Evolutionary conservation across 164 flowering plant genomes (phyloP), one percentile per base, ranked within the genome.

Genomic region (Tinospora cordifolia): DNA sequence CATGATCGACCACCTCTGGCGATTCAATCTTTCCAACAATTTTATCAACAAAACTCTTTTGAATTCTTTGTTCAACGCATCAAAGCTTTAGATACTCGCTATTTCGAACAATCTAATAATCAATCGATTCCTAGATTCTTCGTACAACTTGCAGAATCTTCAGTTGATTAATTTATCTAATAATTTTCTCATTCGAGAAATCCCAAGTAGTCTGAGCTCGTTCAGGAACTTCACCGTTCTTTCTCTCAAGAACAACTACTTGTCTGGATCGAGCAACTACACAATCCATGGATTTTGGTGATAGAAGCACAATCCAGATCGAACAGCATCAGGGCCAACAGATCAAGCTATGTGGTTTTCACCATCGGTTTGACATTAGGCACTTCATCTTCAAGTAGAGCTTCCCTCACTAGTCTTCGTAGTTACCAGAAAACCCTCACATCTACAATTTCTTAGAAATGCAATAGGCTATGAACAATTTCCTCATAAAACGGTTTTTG

Each of bases 1-100:
- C 49, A 54, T 72, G 76, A 78, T 92, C 39, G 68, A 84, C 26
- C 80, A 80, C 72, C 93, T 94, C 26, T 86, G 73, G 40, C 65
- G 9, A 40, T 88, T 94, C 30, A 86, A 94, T 69, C 87, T 94
- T 34, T 88, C 99, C 66, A 83, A 84, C 84, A 94, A 94, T 77
- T 85, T 86, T 4, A 74, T 94, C 62, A 90, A 90, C 68, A 97
- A 97, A 24, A 79, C 98, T 6, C 79, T 94, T 1, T 96, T 97
- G 9, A 22, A 30, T 6, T 76, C 89, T 12, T 70, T 87, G 62
- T 80, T 84, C 84, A 79, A 77, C 30, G 84, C 87, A 0, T 68
- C 88, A 6, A 81, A 86, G 76, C 96, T 95, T 34, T 79, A 63
- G 36, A 49, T 63, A 27, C 87, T 92, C 19, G 85, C 84, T 49